A percentile compares a stretch with the other conserved stretches of the same genome.
phyloP scores from a whole-genome alignment of 176 grass and related monocot genomes.

The Saccharum officinarum region DNA sequence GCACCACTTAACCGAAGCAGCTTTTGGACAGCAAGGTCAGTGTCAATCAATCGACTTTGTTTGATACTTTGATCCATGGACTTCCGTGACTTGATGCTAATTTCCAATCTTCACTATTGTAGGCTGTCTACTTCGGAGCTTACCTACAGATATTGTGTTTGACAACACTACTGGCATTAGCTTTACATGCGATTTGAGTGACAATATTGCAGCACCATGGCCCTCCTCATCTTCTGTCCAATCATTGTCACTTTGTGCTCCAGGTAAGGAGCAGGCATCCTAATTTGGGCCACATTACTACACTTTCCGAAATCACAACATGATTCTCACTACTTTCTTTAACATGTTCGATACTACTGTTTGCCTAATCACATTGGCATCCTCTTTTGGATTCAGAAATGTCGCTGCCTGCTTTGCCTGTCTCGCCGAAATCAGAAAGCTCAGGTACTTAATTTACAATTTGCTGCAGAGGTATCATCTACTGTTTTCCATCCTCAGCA shows the following conservation, averaged over 20 bases:
- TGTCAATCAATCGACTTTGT: conserved; percentile 26
- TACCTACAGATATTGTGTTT: conserved; percentile 83
- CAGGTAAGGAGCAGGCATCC: conserved; percentile 45
- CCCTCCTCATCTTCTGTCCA: conserved; percentile 91
- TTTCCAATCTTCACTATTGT: conserved; percentile 13
- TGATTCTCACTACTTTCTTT: not conserved
- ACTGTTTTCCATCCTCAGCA: not conserved
- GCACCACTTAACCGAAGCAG: conserved; percentile 48
- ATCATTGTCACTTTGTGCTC: conserved; percentile 93
- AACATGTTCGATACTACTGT: not conserved
- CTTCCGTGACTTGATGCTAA: conserved; percentile 24
- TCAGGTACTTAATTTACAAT: conserved; percentile 52
- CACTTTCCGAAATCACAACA: not conserved
- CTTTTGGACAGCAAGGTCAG: conserved; percentile 95
- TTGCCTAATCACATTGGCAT: conserved; percentile 16
- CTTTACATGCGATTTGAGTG: conserved; percentile 94
- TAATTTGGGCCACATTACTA: not conserved
- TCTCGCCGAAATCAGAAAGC: conserved; percentile 57
- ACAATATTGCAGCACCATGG: conserved; percentile 98
- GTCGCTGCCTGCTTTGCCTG: conserved; percentile 93
- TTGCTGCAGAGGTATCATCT: not conserved
- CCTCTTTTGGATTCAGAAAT: conserved; percentile 67
- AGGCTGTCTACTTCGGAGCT: conserved; percentile 95
- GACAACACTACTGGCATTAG: conserved; percentile 92
- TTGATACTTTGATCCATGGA: conserved; percentile 20